Base-by-base conservation (phyloP, 2,329 filamentous ascomycete genomes). In the Talaromyces marneffei region DNA sequence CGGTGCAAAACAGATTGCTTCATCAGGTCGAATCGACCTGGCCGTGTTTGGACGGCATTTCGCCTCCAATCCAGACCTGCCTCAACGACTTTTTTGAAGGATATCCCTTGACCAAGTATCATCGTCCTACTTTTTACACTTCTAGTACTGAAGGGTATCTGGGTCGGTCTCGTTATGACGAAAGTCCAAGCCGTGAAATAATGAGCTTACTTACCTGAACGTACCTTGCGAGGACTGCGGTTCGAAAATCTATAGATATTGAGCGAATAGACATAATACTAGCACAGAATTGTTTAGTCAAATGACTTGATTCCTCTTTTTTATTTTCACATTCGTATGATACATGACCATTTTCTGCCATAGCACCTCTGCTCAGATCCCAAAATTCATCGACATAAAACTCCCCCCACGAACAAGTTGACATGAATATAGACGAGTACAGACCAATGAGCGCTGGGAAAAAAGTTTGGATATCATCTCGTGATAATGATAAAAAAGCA, bases 401-500 rank as follows among this genome's bases (percentile, higher is more conserved):
- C 4, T 14, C n/a, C 16, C 27, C 40, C 16, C 46, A 33, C 20
- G 29, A 35, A 33, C 14, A 48, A 33, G 40, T 9, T 20, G 33
- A 35, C 14, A 35, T 35, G 33, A 35, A 35, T 35, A 42, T 42
- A 23, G 18, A 23, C n/a, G 40, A 23, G 46, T 50, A 50, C 46
- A 31, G 46, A 31, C 46, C 25, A 50, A 27, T 16, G 3, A 35
- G 29, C 9, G 27, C 44, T 23, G 29, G n/a, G 14, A n/a, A 53
- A 58, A n/a, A 35, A 46, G 4, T 48, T 55, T 56, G 55, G 37
- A 59, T 48, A 54, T 62, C 60, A 42, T 54, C 56, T 62, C 48
- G 29, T 59, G 55, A 42, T 23, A 52, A 31, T 25, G 10, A 35
- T 42, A 20, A 35, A 52, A 52, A 52, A 29, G 29, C 16, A 33